A percentile compares a stretch with the other conserved stretches of the same genome.
Evolutionary conservation across 2,329 filamentous ascomycete species (phyloP).

Genomic region (Hymenoscyphus infarciens): DNA sequence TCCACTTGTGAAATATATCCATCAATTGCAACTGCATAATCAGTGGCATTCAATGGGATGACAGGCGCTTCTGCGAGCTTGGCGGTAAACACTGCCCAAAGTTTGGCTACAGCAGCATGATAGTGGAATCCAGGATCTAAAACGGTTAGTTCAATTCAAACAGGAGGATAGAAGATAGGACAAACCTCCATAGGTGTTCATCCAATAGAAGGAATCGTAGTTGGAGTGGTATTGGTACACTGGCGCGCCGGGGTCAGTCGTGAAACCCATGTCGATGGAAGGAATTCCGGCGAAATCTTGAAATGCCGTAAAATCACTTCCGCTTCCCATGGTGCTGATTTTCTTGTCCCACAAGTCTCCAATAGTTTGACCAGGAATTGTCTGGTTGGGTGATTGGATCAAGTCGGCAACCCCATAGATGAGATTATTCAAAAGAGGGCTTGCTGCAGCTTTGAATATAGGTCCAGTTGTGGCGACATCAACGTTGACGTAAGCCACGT

Average conservation of each 20-base stretch:
- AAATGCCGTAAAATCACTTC: constrained; percentile 66
- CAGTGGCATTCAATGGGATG: constrained; percentile 49
- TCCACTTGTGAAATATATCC: constrained; percentile 33
- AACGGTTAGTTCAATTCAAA: not conserved
- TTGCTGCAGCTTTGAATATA: constrained; percentile 51
- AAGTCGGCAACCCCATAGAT: constrained; percentile 53
- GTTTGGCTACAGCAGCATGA: constrained; percentile 54
- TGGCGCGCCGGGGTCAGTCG: constrained; percentile 37
- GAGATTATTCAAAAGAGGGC: constrained; percentile 60
- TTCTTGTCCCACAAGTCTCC: constrained; percentile 49
- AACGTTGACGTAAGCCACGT: constrained; percentile 75
- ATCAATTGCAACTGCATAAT: constrained; percentile 38
- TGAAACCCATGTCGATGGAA: constrained; percentile 56
- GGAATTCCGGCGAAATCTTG: constrained; percentile 51
- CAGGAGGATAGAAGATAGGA: not conserved
- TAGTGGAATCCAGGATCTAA: constrained; percentile 59
- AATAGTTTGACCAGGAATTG: constrained; percentile 38
- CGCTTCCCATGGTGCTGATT: constrained; percentile 57
- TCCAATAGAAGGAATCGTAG: constrained; percentile 83
- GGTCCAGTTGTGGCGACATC: constrained; percentile 66
- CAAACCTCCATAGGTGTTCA: constrained; percentile 62
- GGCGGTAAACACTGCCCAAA: constrained; percentile 49
- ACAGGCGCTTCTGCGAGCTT: constrained; percentile 48
- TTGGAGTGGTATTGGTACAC: constrained; percentile 79
- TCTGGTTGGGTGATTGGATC: constrained; percentile 42